A percentile compares a stretch with the other conserved stretches of the same genome.
Evolutionary conservation across 805 yeast species (phyloP).

Genomic region (Pichia deserticola): DNA sequence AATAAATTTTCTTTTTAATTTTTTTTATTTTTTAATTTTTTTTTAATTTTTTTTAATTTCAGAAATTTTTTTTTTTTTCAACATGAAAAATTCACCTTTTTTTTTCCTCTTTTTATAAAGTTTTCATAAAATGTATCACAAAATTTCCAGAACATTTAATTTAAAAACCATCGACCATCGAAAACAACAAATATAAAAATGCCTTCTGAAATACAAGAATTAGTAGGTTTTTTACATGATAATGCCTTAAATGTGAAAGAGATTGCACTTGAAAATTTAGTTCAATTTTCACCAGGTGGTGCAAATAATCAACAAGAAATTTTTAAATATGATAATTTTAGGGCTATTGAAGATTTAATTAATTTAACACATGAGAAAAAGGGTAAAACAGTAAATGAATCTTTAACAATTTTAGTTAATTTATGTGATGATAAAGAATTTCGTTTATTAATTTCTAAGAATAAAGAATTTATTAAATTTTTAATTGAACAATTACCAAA

Average conservation of each 20-base stretch:
- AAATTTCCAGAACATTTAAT: no score
- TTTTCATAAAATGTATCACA: no score
- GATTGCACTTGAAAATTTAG: conserved; percentile 77
- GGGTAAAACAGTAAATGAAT: conserved; percentile 49
- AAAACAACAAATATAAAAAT: not conserved
- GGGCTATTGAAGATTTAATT: conserved; percentile 68
- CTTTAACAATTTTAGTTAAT: conserved; percentile 76
- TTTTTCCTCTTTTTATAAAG: no score
- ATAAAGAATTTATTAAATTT: conserved; percentile 45
- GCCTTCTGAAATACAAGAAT: conserved; percentile 25
- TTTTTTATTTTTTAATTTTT: no score
- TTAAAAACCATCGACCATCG: no score
- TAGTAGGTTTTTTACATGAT: conserved; percentile 76
- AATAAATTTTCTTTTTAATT: no score
- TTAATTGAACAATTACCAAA: conserved; percentile 45
- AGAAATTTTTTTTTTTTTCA: not conserved
- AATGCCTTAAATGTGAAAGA: conserved; percentile 73
- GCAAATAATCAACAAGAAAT: conserved; percentile 44
- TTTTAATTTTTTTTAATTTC: no score
- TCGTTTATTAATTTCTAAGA: conserved; percentile 59
- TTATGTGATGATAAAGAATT: conserved; percentile 64
- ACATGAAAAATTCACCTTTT: no score
- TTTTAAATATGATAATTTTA: conserved; percentile 62
- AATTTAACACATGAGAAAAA: conserved; percentile 47
- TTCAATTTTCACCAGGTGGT: conserved; percentile 72